Conservation (phyloP, 345 rosid species). For the Lumnitzera littorea region DNA sequence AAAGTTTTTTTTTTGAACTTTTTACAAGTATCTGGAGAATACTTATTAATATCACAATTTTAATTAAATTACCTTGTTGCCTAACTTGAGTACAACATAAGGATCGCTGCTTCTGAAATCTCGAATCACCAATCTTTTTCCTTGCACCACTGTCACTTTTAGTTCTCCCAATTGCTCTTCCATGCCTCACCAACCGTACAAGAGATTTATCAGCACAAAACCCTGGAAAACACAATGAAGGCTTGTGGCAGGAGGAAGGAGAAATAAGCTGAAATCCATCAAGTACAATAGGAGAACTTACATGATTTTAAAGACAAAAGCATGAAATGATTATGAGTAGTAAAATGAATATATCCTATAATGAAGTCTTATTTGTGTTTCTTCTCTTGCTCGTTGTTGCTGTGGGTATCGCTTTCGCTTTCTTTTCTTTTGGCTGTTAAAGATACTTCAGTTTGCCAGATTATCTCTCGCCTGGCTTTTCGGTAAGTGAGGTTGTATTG, state of each 20-base stretch:
- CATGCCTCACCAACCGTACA: constrained; percentile 22
- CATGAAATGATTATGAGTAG: no score
- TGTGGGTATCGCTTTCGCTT: no score
- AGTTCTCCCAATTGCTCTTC: constrained; percentile 65
- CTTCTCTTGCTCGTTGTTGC: no score
- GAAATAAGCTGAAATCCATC: background rate
- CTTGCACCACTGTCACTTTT: constrained; percentile 68
- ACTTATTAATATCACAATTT: background rate
- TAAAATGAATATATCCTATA: no score
- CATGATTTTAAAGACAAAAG: no score
- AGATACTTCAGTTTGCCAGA: no score
- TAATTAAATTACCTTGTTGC: constrained; percentile 47
- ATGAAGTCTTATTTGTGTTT: no score
- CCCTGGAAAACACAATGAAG: background rate
- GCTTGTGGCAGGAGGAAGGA: background rate
- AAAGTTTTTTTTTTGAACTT: no score
- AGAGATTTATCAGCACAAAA: background rate
- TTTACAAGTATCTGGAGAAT: background rate
- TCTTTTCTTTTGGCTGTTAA: no score
- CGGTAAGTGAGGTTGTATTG: no score
- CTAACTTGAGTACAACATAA: constrained; percentile 81
- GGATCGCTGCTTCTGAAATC: constrained; percentile 99
- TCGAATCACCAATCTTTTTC: constrained; percentile 72
- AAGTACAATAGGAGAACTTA: background rate
- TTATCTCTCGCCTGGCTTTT: no score